Evolutionary conservation across 1,284 basidiomycete species (phyloP).

Genomic region (Heterobasidion annosum): DNA sequence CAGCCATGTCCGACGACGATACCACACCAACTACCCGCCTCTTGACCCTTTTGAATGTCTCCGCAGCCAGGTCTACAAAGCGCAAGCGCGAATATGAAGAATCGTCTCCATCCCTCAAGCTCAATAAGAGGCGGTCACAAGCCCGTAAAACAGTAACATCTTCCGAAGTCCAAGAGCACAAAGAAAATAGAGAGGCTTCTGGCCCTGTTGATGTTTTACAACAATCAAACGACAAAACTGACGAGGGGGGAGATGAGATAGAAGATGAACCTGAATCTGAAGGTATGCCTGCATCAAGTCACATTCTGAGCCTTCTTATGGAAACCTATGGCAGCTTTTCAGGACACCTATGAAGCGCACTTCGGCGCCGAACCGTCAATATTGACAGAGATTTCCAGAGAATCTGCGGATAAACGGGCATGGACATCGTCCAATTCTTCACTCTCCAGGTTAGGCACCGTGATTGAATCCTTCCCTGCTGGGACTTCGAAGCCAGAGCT

Average conservation of each 20-base stretch:
- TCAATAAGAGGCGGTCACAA: slow-evolving; percentile 44
- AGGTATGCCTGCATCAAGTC: slow-evolving; percentile 11
- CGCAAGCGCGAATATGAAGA: slow-evolving; percentile 40
- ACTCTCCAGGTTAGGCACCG: slow-evolving; percentile 39
- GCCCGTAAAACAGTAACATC: not conserved
- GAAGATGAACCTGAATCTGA: slow-evolving; percentile 14
- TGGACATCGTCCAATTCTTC: slow-evolving; percentile 42
- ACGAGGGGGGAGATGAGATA: slow-evolving; percentile 1
- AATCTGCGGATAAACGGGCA: slow-evolving; percentile 34
- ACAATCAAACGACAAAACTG: not conserved
- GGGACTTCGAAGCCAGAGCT: slow-evolving; percentile 18
- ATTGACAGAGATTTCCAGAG: slow-evolving; percentile 38
- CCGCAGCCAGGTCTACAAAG: slow-evolving; percentile 63
- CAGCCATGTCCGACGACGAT: slow-evolving; percentile 20
- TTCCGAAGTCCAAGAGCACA: not conserved
- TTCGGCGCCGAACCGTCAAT: slow-evolving; percentile 47
- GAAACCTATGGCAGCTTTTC: slow-evolving; percentile 14
- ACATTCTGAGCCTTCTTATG: slow-evolving; percentile 16
- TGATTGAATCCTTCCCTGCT: slow-evolving; percentile 41
- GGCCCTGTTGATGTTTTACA: not conserved
- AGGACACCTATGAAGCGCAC: slow-evolving; percentile 51
- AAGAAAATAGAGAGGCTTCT: not conserved
- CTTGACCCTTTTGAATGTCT: slow-evolving; percentile 90
- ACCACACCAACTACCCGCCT: slow-evolving; percentile 72
- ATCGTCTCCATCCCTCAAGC: slow-evolving; percentile 39